Conservation (phyloP, 2,329 filamentous ascomycete genomes). For the Trichoderma koningiopsis region DNA sequence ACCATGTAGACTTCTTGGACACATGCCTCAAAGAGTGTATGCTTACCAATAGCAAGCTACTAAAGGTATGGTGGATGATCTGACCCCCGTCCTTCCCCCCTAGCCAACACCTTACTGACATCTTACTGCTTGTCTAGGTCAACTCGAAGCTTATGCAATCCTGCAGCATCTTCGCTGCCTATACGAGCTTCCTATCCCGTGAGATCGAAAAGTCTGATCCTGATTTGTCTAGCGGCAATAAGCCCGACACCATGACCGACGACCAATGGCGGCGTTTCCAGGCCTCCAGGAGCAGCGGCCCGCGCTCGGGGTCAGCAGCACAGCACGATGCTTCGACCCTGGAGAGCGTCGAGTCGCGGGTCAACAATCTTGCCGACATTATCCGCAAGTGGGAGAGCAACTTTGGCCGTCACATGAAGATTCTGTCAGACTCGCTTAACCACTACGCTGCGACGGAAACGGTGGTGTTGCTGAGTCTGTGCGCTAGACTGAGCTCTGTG, state of each 20-base stretch:
- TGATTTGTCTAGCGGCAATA: constrained; percentile 65
- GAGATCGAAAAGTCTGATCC: constrained; percentile 83
- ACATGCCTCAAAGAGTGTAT: constrained; percentile 99
- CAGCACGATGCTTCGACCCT: constrained; percentile 40
- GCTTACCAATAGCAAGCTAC: constrained; percentile 92
- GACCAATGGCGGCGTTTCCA: constrained; percentile 64
- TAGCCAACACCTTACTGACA: not conserved
- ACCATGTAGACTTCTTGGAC: constrained; percentile 96
- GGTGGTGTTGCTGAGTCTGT: constrained; percentile 86
- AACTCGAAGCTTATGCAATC: constrained; percentile 97
- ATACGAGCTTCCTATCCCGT: constrained; percentile 82
- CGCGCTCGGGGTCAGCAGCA: constrained; percentile 31
- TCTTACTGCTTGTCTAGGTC: constrained; percentile 60
- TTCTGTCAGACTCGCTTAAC: constrained; percentile 90
- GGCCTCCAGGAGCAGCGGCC: constrained; percentile 46
- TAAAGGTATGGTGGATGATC: constrained; percentile 65
- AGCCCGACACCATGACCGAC: constrained; percentile 60
- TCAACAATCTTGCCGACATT: constrained; percentile 81
- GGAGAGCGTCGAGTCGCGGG: constrained; percentile 50
- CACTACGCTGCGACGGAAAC: constrained; percentile 98
- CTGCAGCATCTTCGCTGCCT: constrained; percentile 90
- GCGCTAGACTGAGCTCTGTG: constrained; percentile 77
- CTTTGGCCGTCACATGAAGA: constrained; percentile 89
- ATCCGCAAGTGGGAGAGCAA: constrained; percentile 91
- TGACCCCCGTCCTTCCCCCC: not conserved